Evolutionary conservation across 176 grass and related monocot species (phyloP).

Genomic region (Triticum urartu): DNA sequence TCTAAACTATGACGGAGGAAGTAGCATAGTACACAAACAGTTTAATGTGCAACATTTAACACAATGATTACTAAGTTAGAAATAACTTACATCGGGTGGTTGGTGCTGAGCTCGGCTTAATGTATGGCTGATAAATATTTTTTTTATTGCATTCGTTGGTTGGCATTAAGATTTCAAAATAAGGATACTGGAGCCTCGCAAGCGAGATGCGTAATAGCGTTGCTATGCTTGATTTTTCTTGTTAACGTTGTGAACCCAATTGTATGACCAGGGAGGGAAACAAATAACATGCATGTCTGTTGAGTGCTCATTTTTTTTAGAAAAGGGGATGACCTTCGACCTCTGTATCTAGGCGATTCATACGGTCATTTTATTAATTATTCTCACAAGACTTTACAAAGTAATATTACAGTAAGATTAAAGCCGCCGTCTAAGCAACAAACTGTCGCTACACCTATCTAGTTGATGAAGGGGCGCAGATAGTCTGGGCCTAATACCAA

Average conservation of each 20-base stretch:
- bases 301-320: background rate
- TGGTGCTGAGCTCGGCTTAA: background rate
- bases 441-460: too few species aligned
- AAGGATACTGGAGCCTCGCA: background rate
- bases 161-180: background rate
- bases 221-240: background rate
- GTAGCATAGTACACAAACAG: background rate
- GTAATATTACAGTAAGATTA: too few species aligned
- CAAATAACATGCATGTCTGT: background rate
- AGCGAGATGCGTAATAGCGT: background rate
- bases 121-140: background rate
- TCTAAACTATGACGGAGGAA: too few species aligned
- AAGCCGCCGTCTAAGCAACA: too few species aligned
- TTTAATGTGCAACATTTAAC: background rate
- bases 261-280: background rate
- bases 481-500: too few species aligned
- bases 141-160: background rate
- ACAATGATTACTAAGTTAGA: background rate
- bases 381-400: too few species aligned
- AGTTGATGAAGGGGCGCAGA: too few species aligned
- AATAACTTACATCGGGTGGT: background rate
- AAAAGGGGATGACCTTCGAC: too few species aligned
- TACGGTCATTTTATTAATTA: too few species aligned
- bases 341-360: too few species aligned
- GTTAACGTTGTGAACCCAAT: background rate